Conservation (phyloP, 2,329 filamentous ascomycete species). For the Phialophora tarda region DNA sequence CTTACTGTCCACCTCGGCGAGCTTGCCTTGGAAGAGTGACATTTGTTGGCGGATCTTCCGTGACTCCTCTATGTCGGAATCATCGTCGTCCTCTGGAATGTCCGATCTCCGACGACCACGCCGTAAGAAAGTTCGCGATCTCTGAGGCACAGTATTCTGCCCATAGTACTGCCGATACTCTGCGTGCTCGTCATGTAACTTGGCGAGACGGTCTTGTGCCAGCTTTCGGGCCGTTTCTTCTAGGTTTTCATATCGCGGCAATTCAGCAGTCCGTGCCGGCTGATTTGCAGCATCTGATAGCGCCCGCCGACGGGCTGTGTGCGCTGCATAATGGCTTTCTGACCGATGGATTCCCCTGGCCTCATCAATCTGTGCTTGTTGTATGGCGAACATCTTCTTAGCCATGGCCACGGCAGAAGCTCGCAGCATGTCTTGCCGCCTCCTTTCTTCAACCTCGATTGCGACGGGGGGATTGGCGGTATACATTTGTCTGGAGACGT, state of each 20-base stretch:
- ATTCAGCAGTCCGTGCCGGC: constrained; percentile 13
- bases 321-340: constrained; percentile 46
- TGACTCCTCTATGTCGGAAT: constrained; percentile 71
- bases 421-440: constrained; percentile 72
- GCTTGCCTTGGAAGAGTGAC: constrained; percentile 72
- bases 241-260: constrained; percentile 58
- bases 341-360: constrained; percentile 44
- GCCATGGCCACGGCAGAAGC: constrained; percentile 90
- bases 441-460: constrained; percentile 74
- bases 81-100: constrained; percentile 57
- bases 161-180: constrained; percentile 81
- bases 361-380: constrained; percentile 66
- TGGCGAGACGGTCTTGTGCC: constrained; percentile 80
- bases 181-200: constrained; percentile 73
- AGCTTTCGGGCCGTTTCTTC: constrained; percentile 88
- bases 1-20: constrained; percentile 72
- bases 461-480: constrained; percentile 75
- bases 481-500: constrained; percentile 75
- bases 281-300: constrained; percentile 37
- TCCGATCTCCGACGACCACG: constrained; percentile 68
- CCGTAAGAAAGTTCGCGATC: constrained; percentile 59
- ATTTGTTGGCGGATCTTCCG: constrained; percentile 77
- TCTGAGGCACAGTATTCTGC: constrained; percentile 56
- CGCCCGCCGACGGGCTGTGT: constrained; percentile 44
- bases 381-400: constrained; percentile 77